These are phyloP conservation scores for Sphagnurus paluster DNA, from an alignment of 1,284 basidiomycete species.

Conservation along the genomic window DNA sequence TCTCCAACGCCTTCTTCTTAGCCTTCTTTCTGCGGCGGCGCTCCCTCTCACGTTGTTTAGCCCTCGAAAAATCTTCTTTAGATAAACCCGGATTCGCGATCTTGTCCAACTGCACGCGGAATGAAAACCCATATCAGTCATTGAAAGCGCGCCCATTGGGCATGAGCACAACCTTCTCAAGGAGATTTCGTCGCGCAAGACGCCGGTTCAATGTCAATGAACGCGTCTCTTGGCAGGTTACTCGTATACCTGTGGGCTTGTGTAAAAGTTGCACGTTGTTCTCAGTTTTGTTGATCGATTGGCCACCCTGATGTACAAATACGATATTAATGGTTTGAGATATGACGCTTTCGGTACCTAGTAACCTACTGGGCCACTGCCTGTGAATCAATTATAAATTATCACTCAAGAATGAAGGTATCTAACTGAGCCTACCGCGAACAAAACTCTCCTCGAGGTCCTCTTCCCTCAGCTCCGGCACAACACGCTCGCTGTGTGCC, in stretches of 20 bases:
- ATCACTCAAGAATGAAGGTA: not conserved
- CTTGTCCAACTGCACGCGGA: constrained; percentile 64
- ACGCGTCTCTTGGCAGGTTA: constrained; percentile 77
- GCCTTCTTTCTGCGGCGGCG: constrained; percentile 69
- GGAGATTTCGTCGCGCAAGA: constrained; percentile 62
- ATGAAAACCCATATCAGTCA: constrained; percentile 14
- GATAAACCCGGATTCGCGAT: constrained; percentile 74
- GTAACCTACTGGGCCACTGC: constrained; percentile 67
- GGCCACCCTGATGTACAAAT: constrained; percentile 54
- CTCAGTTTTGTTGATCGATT: constrained; percentile 85
- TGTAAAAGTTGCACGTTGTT: constrained; percentile 82
- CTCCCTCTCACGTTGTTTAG: constrained; percentile 71
- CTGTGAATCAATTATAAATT: constrained; percentile 35
- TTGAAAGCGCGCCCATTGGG: constrained; percentile 18
- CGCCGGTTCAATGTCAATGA: constrained; percentile 70
- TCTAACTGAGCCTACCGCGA: constrained; percentile 50
- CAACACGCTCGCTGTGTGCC: constrained; percentile 56
- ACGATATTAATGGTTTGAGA: constrained; percentile 22
- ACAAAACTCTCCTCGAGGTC: constrained; percentile 80
- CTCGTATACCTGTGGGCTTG: constrained; percentile 75
- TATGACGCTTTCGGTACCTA: constrained; percentile 15
- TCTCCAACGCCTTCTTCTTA: constrained; percentile 55
- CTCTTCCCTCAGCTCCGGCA: constrained; percentile 68
- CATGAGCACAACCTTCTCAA: constrained; percentile 64
- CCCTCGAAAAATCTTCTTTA: constrained; percentile 62